A percentile compares a stretch with the other conserved stretches of the same genome.
Conservation (phyloP, 257 asterid species). For the Penstemon barbatus region DNA sequence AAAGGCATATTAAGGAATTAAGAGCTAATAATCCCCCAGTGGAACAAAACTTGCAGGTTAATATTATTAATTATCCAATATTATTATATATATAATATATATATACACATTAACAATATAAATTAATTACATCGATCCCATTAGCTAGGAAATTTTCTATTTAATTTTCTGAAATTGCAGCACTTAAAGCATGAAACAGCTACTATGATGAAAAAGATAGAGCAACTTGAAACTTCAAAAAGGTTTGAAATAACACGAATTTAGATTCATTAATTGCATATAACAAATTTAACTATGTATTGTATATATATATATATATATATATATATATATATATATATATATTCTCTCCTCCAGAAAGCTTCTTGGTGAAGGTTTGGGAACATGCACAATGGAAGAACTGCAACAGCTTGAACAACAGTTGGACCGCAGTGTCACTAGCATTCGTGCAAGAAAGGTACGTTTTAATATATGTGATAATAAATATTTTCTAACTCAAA, state of each 20-base stretch:
- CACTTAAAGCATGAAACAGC: slow-evolving; percentile 73
- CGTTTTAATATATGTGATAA: no score
- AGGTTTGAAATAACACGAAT: not conserved
- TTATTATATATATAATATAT: no score
- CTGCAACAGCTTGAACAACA: slow-evolving; percentile 78
- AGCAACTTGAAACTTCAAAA: slow-evolving; percentile 59
- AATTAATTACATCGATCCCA: not conserved
- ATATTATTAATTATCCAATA: not conserved
- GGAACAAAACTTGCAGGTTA: slow-evolving; percentile 50
- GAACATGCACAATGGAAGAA: slow-evolving; percentile 65
- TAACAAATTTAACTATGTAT: not conserved
- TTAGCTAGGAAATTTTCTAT: not conserved
- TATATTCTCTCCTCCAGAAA: slow-evolving; percentile 38
- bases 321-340: no score
- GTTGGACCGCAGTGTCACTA: slow-evolving; percentile 64
- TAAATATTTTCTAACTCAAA: no score
- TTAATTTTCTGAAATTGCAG: slow-evolving; percentile 21
- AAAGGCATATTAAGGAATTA: slow-evolving; percentile 38
- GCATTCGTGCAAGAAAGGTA: slow-evolving; percentile 79
- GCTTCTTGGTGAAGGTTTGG: slow-evolving; percentile 78
- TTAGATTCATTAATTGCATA: no score
- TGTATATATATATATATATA: no score
- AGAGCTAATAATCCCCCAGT: slow-evolving; percentile 33
- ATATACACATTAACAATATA: not conserved
- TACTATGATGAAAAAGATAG: slow-evolving; percentile 71